Conservation (phyloP, 805 yeast genomes). For the Starmerella scarabaei region DNA sequence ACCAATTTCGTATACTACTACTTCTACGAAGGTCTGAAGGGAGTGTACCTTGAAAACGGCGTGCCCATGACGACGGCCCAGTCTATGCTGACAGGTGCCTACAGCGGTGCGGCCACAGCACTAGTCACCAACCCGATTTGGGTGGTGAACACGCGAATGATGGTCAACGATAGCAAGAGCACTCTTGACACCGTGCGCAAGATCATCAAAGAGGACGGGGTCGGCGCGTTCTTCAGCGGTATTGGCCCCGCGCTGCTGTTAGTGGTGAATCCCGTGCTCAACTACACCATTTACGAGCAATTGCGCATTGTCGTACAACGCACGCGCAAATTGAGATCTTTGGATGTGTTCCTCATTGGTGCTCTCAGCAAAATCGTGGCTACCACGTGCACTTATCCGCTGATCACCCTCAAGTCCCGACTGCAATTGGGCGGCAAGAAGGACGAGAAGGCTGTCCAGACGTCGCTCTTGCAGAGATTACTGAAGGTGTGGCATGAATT, state of each 20-base stretch:
- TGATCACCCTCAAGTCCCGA: slow-evolving; percentile 74
- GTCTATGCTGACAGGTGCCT: slow-evolving; percentile 63
- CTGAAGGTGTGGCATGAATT: slow-evolving; percentile 50
- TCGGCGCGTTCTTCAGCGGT: slow-evolving; percentile 65
- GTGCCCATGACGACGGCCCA: slow-evolving; percentile 40
- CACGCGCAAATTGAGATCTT: slow-evolving; percentile 43
- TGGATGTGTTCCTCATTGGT: slow-evolving; percentile 74
- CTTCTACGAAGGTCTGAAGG: slow-evolving; percentile 61
- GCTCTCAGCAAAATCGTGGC: slow-evolving; percentile 83
- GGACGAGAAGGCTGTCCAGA: slow-evolving; percentile 13
- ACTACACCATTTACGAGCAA: slow-evolving; percentile 85
- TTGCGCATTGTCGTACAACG: slow-evolving; percentile 52
- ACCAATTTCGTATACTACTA: slow-evolving; percentile 85
- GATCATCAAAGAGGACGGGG: slow-evolving; percentile 59
- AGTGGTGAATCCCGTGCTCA: slow-evolving; percentile 80
- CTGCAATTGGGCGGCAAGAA: slow-evolving; percentile 52
- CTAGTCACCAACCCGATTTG: slow-evolving; percentile 80
- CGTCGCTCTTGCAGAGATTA: slow-evolving; percentile 29
- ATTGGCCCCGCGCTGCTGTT: slow-evolving; percentile 75
- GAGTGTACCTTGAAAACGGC: slow-evolving; percentile 24
- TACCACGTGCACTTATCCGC: slow-evolving; percentile 82
- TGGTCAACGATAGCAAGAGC: slow-evolving; percentile 39
- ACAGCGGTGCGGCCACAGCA: slow-evolving; percentile 80
- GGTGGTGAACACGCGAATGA: slow-evolving; percentile 88
- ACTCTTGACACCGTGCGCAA: slow-evolving; percentile 47